A percentile compares a stretch with the other conserved stretches of the same genome.
phyloP scores from a whole-genome alignment of 305 asterid genomes.

The Coffea humblotiana region DNA sequence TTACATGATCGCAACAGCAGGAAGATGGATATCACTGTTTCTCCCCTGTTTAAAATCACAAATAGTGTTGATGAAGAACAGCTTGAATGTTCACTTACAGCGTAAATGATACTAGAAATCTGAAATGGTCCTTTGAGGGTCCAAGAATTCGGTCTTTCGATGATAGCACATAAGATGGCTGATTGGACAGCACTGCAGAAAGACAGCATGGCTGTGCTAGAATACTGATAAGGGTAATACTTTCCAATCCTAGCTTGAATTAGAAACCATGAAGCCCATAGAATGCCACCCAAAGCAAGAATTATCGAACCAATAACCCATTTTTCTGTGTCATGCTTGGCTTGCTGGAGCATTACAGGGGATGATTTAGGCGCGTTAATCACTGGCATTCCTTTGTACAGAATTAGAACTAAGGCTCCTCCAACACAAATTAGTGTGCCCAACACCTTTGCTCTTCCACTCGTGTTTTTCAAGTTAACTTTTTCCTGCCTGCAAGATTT shows the following conservation, averaged over 20 bases:
- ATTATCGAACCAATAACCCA: conserved; percentile 54
- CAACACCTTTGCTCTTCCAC: conserved; percentile 63
- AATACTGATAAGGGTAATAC: conserved; percentile 51
- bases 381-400: conserved; percentile 61
- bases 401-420: conserved; percentile 51
- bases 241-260: conserved; percentile 61
- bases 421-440: conserved; percentile 52
- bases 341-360: background rate
- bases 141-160: conserved; percentile 55
- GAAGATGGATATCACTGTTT: background rate
- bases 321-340: conserved; percentile 16
- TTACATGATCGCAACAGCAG: background rate
- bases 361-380: conserved; percentile 18
- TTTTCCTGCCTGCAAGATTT: conserved; percentile 57
- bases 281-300: conserved; percentile 45
- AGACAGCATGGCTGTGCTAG: conserved; percentile 69
- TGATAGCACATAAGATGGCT: conserved; percentile 36
- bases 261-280: conserved; percentile 86
- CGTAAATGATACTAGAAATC: conserved; percentile 44
- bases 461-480: conserved; percentile 38
- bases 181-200: conserved; percentile 64
- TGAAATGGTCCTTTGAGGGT: conserved; percentile 47
- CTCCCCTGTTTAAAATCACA: too few relatives aligned
- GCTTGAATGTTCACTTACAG: conserved; percentile 38
- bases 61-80: background rate